phyloP scores from a whole-genome alignment of 331 rosid species.

The Arachis monticola region DNA sequence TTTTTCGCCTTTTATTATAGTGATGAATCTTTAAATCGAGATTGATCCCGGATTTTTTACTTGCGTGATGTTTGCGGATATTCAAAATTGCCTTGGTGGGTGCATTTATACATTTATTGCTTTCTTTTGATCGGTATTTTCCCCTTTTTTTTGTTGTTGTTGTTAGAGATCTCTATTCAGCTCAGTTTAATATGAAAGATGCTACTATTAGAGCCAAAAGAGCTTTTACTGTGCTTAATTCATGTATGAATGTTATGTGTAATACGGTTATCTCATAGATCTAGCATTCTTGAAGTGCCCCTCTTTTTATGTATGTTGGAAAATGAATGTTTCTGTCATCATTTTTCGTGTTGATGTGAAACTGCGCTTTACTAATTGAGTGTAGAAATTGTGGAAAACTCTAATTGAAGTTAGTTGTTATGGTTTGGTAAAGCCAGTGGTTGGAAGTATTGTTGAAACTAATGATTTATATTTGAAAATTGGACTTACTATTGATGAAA shows the following conservation, averaged over 20 bases:
- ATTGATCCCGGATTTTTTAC: conserved; percentile 45
- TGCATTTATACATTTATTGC: conserved; percentile 22
- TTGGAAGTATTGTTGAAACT: conserved; percentile 23
- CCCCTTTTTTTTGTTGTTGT: background rate
- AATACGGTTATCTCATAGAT: conserved; percentile 38
- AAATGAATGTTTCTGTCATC: conserved; percentile 14
- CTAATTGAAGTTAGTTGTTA: conserved; percentile 26
- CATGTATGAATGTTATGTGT: conserved; percentile 7
- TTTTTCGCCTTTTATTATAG: conserved; percentile 16
- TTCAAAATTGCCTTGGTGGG: conserved; percentile 67
- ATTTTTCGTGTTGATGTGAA: conserved; percentile 13
- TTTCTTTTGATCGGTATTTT: background rate
- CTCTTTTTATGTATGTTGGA: background rate
- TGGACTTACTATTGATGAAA: no score
- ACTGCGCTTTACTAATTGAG: conserved; percentile 27
- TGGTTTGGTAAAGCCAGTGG: conserved; percentile 16
- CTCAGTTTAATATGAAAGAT: conserved; percentile 20
- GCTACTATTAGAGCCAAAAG: conserved; percentile 19
- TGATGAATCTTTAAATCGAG: conserved; percentile 48
- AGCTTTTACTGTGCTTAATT: conserved; percentile 27
- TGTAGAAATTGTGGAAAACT: conserved; percentile 32
- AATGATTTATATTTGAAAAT: conserved; percentile 34
- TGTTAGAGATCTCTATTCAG: conserved; percentile 33
- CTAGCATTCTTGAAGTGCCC: conserved; percentile 39
- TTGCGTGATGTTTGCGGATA: conserved; percentile 60